Evolutionary conservation across 768 basidiomycete genomes (phyloP).

Genomic region (Agaricus subrufescens): DNA sequence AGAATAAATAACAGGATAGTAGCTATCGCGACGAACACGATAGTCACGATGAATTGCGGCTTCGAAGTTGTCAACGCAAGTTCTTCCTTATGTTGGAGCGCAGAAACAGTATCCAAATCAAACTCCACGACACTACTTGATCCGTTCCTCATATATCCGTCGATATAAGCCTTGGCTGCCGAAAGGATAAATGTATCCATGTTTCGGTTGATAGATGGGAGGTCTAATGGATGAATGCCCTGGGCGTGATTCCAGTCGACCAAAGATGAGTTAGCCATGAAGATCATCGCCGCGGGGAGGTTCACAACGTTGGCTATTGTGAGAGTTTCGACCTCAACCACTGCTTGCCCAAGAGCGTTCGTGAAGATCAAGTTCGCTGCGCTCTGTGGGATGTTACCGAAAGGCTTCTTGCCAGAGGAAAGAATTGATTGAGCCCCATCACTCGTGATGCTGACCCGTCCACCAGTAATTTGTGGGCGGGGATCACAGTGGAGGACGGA

Average conservation of each 20-base stretch:
- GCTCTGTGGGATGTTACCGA: conserved; percentile 6
- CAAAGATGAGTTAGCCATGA: conserved; percentile 1
- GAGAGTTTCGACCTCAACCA: neutral
- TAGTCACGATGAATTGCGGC: neutral
- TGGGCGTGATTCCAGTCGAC: conserved; percentile 3
- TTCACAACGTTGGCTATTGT: neutral
- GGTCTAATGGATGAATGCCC: neutral
- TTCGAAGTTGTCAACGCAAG: conserved; percentile 2
- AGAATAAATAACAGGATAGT: neutral
- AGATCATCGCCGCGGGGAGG: conserved; percentile 4
- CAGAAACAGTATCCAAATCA: neutral
- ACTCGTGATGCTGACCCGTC: neutral
- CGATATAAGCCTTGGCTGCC: conserved; percentile 10
- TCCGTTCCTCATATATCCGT: conserved; percentile 6
- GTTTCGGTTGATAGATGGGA: conserved; percentile 4
- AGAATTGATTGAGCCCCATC: neutral
- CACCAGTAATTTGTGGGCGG: neutral
- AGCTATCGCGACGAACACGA: conserved; percentile 1
- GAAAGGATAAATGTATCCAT: conserved; percentile 9
- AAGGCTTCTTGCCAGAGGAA: neutral
- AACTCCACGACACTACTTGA: neutral
- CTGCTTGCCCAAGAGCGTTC: neutral
- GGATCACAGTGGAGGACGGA: conserved; percentile 6
- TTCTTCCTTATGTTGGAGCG: neutral
- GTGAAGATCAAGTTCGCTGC: conserved; percentile 9